Percentiles rank a stretch among this genome's conserved stretches.
Conservation (phyloP, 2,329 filamentous ascomycete genomes). For the Cytospora paraplurivora region DNA sequence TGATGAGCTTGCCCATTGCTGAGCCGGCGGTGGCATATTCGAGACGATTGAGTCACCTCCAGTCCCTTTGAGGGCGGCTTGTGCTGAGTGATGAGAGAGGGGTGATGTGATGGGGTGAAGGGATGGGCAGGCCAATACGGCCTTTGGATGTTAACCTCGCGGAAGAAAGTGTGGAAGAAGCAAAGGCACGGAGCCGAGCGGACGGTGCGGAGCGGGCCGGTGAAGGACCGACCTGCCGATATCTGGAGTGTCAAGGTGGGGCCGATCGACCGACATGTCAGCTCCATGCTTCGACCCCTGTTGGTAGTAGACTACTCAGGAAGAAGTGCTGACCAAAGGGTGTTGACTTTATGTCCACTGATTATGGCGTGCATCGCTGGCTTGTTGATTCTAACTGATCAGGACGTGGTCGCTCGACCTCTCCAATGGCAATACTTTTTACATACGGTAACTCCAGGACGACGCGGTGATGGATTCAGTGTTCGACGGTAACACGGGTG, state of each 20-base stretch:
- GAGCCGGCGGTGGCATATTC: not conserved
- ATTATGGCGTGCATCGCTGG: too few relatives aligned
- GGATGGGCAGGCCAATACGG: not conserved
- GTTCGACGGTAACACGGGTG: not conserved
- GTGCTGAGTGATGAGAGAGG: not conserved
- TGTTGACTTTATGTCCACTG: not conserved
- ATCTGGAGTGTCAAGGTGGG: not conserved
- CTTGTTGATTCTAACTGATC: not conserved
- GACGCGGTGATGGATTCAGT: not conserved
- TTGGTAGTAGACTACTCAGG: not conserved
- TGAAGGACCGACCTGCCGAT: not conserved
- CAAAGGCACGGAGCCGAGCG: not conserved
- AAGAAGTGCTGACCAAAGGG: too few relatives aligned
- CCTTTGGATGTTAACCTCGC: not conserved
- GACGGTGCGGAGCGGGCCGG: not conserved
- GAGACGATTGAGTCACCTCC: not conserved
- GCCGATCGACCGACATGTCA: not conserved
- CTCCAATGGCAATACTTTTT: not conserved
- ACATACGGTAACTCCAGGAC: not conserved
- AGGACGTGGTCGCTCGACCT: not conserved
- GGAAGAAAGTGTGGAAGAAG: not conserved
- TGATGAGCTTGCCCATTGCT: slow-evolving; percentile 39
- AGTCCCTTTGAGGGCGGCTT: not conserved
- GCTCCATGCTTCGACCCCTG: not conserved
- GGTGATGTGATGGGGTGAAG: not conserved